Evolutionary conservation across 2,329 filamentous ascomycete species (phyloP).

Genomic region (Aspergillus pseudonomiae): DNA sequence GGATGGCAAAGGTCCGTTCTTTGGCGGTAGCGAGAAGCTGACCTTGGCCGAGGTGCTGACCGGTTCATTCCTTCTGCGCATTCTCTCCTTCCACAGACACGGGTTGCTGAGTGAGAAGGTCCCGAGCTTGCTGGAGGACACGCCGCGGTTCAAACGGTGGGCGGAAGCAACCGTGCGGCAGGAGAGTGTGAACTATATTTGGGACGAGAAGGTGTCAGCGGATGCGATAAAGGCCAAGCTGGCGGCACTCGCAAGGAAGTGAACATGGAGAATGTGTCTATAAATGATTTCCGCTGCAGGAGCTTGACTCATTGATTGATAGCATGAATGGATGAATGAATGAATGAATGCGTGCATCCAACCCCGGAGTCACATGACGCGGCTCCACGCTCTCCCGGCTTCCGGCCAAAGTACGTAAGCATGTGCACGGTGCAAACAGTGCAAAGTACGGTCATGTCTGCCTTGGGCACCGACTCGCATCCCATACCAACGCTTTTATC

Average conservation of each 20-base stretch:
- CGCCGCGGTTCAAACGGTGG: slow-evolving; percentile 73
- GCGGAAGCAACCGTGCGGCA: slow-evolving; percentile 61
- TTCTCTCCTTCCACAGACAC: slow-evolving; percentile 58
- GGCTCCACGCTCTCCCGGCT: neutral
- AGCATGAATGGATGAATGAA: neutral
- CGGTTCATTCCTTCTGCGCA: slow-evolving; percentile 65
- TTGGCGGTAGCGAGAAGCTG: slow-evolving; percentile 64
- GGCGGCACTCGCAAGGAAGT: slow-evolving; percentile 13
- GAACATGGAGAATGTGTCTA: neutral
- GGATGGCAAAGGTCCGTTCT: slow-evolving; percentile 59
- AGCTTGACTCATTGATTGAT: neutral
- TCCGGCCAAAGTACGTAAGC: neutral
- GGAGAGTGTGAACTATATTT: slow-evolving; percentile 68
- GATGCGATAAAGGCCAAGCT: slow-evolving; percentile 48
- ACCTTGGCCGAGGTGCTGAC: slow-evolving; percentile 69
- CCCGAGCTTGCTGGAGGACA: slow-evolving; percentile 52
- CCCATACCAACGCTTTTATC: too few relatives aligned
- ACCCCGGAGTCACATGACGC: neutral
- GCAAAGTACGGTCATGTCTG: too few relatives aligned
- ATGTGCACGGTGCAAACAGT: neutral
- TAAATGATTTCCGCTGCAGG: neutral
- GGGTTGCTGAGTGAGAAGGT: slow-evolving; percentile 50
- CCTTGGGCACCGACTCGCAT: too few relatives aligned
- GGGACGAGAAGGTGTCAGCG: slow-evolving; percentile 55
- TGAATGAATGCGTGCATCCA: neutral